Evolutionary conservation across 2,329 filamentous ascomycete genomes (phyloP).

Genomic region (Verticillium tricorpus): DNA sequence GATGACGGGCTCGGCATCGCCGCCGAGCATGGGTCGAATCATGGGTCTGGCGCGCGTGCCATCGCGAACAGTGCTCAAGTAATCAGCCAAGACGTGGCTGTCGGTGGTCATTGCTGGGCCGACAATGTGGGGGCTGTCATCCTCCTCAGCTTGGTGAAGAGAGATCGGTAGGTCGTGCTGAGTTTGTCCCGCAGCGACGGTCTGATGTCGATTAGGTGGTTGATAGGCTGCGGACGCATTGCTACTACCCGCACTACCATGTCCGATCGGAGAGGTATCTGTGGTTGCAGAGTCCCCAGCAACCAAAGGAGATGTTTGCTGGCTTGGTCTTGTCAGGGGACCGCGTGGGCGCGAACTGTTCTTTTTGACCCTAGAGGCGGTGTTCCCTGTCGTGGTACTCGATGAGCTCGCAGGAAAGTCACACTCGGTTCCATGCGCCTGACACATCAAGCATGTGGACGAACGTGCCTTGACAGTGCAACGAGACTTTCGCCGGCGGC

Average conservation of each 20-base stretch:
- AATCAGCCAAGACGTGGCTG: conserved; percentile 56
- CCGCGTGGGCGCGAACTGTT: background rate
- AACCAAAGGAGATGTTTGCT: background rate
- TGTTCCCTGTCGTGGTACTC: conserved; percentile 3
- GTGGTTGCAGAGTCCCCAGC: background rate
- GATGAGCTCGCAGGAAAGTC: conserved; percentile 35
- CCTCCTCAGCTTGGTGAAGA: conserved; percentile 27
- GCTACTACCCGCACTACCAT: background rate
- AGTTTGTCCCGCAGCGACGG: background rate
- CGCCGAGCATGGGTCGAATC: conserved; percentile 16
- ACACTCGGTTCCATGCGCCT: conserved; percentile 53
- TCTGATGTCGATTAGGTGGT: background rate
- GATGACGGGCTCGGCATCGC: conserved; percentile 29
- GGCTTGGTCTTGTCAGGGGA: conserved; percentile 3
- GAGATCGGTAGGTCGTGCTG: conserved; percentile 21
- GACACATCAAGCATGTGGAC: conserved; percentile 52
- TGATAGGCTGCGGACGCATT: background rate
- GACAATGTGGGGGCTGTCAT: conserved; percentile 49
- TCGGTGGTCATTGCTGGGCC: conserved; percentile 56
- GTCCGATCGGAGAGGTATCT: background rate
- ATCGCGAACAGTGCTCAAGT: conserved; percentile 33
- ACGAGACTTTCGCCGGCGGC: conserved; percentile 56
- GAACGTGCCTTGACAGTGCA: conserved; percentile 53
- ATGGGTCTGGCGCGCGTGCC: conserved; percentile 20
- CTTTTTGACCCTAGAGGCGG: conserved; percentile 3